Conservation (phyloP, 2,329 filamentous ascomycete genomes). For the Epichloe aotearoae region DNA sequence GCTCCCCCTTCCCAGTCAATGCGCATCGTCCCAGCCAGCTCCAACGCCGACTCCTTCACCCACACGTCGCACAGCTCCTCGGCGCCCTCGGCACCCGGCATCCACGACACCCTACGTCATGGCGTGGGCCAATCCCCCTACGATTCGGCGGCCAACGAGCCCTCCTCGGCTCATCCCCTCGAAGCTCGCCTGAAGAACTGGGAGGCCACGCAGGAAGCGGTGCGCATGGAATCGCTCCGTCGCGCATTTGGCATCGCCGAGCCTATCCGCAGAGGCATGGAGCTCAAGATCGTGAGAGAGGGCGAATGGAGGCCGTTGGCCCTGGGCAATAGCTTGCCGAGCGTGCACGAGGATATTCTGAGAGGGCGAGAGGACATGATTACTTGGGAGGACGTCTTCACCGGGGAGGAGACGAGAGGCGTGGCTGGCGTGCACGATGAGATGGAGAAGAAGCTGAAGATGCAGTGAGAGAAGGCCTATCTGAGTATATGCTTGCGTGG, state of each 20-base stretch:
- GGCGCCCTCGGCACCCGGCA: constrained; percentile 81
- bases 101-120: constrained; percentile 85
- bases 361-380: constrained; percentile 63
- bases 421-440: constrained; percentile 72
- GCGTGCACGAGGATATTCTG: constrained; percentile 83
- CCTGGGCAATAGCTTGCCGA: constrained; percentile 44
- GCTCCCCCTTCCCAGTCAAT: constrained; percentile 48
- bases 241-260: constrained; percentile 86
- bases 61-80: constrained; percentile 48
- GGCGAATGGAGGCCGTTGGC: constrained; percentile 69
- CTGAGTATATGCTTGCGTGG: background rate
- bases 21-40: constrained; percentile 67
- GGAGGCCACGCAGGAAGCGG: constrained; percentile 73
- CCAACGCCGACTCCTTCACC: constrained; percentile 52
- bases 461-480: constrained; percentile 26
- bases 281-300: constrained; percentile 73
- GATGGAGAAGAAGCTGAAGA: constrained; percentile 86
- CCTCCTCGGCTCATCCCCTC: constrained; percentile 67
- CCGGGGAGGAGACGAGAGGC: constrained; percentile 60
- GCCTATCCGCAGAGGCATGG: constrained; percentile 86
- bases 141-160: constrained; percentile 29
- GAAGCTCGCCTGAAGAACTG: constrained; percentile 81
- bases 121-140: constrained; percentile 56
- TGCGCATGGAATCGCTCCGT: constrained; percentile 81
- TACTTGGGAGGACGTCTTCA: constrained; percentile 89